phyloP scores from a whole-genome alignment of 352 stramenopile species.

The Pythium aquatile region DNA sequence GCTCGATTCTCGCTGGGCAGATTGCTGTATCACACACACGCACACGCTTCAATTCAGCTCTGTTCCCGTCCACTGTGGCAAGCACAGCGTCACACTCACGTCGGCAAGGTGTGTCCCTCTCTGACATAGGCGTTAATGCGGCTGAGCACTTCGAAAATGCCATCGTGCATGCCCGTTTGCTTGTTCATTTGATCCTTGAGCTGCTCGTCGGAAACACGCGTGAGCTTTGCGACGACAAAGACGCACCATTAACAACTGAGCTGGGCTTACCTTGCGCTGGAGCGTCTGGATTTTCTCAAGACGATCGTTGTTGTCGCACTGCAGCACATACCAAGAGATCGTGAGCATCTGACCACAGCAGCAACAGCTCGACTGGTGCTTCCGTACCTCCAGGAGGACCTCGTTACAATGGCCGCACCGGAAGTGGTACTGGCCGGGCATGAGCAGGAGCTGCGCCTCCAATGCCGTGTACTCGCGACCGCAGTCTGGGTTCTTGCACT shows the following conservation, averaged over 20 bases:
- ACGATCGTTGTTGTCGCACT: slow-evolving; percentile 87
- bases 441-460: slow-evolving; percentile 78
- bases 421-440: slow-evolving; percentile 83
- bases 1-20: slow-evolving; percentile 85
- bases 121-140: slow-evolving; percentile 81
- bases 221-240: neutral
- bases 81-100: slow-evolving; percentile 26
- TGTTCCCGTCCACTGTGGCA: neutral
- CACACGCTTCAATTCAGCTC: neutral
- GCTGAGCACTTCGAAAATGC: slow-evolving; percentile 80
- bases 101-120: slow-evolving; percentile 67
- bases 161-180: slow-evolving; percentile 77
- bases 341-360: neutral
- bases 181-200: slow-evolving; percentile 91
- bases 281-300: slow-evolving; percentile 70
- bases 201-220: slow-evolving; percentile 20
- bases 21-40: slow-evolving; percentile 38
- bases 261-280: slow-evolving; percentile 59
- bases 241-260: neutral
- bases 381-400: slow-evolving; percentile 58
- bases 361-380: neutral
- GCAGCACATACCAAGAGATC: neutral
- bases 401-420: slow-evolving; percentile 86
- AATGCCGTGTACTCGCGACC: slow-evolving; percentile 85
- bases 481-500: slow-evolving; percentile 83